Conservation (phyloP, 2,329 filamentous ascomycete species). For the Cladophialophora immunda region DNA sequence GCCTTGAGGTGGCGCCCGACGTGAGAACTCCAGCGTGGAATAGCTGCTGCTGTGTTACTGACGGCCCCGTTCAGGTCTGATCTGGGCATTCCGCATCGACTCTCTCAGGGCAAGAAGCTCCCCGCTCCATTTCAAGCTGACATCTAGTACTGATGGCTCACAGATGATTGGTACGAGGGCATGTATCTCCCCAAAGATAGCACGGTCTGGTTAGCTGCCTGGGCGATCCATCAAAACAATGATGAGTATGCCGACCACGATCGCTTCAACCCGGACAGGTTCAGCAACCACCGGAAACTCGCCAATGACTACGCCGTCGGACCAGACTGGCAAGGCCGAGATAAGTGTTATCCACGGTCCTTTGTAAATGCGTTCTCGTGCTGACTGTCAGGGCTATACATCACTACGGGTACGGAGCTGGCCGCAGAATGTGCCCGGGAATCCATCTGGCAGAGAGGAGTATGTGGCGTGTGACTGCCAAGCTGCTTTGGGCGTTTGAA, state of each 20-base stretch:
- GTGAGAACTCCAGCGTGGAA: no score
- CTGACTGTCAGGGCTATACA: no score
- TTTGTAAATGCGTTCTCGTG: no score
- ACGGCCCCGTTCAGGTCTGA: constrained; percentile 28
- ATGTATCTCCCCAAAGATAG: constrained; percentile 58
- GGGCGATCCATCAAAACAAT: constrained; percentile 55
- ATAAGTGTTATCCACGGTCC: constrained; percentile 21
- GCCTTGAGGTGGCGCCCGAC: constrained; percentile 52
- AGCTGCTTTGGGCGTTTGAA: constrained; percentile 61
- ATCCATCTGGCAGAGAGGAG: constrained; percentile 62
- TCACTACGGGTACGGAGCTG: constrained; percentile 47
- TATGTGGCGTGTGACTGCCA: constrained; percentile 58
- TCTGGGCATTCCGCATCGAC: constrained; percentile 58
- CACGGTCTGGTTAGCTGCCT: constrained; percentile 55
- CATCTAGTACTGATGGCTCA: neutral
- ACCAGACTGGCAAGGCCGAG: constrained; percentile 47
- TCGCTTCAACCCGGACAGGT: constrained; percentile 52
- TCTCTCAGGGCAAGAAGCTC: constrained; percentile 50
- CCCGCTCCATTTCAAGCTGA: no score
- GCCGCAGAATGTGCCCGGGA: constrained; percentile 58
- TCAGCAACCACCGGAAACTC: constrained; percentile 39
- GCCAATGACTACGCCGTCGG: constrained; percentile 49
- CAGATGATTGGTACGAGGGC: constrained; percentile 58
- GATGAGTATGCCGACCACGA: constrained; percentile 51
- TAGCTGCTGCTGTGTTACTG: no score